These are phyloP conservation scores for Venturia carpophila DNA, from an alignment of 2,329 filamentous ascomycete species.

Conservation along the genomic window DNA sequence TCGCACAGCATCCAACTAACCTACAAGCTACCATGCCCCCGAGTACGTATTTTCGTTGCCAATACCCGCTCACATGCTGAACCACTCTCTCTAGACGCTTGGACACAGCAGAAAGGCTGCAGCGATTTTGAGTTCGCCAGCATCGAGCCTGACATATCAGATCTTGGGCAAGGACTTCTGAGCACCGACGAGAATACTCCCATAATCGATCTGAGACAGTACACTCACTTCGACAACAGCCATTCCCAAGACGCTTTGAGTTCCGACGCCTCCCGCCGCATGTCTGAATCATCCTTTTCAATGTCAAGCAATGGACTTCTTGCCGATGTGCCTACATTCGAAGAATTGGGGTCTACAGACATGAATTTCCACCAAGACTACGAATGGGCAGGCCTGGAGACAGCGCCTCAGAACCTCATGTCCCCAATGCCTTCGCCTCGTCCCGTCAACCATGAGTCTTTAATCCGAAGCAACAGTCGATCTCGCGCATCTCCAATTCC, in stretches of 20 bases:
- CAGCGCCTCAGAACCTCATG: slow-evolving; percentile 61
- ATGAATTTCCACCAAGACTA: slow-evolving; percentile 51
- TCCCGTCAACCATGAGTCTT: slow-evolving; percentile 48
- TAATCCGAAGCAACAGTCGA: slow-evolving; percentile 49
- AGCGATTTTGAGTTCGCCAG: slow-evolving; percentile 33
- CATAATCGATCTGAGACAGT: slow-evolving; percentile 35
- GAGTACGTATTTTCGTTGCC: background rate
- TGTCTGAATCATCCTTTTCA: slow-evolving; percentile 67
- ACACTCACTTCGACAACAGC: slow-evolving; percentile 26
- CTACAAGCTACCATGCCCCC: slow-evolving; percentile 12
- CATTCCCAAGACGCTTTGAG: slow-evolving; percentile 29
- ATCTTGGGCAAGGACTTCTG: slow-evolving; percentile 32
- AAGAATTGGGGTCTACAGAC: slow-evolving; percentile 64
- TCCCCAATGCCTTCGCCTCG: slow-evolving; percentile 67
- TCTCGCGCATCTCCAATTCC: slow-evolving; percentile 66
- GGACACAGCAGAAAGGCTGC: slow-evolving; percentile 32
- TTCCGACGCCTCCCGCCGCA: slow-evolving; percentile 50
- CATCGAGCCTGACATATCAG: slow-evolving; percentile 32
- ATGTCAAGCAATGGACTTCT: slow-evolving; percentile 55
- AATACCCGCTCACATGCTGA: slow-evolving; percentile 4
- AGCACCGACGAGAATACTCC: slow-evolving; percentile 34
- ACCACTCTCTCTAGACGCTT: slow-evolving; percentile 25
- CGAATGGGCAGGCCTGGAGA: slow-evolving; percentile 54
- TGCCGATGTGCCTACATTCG: slow-evolving; percentile 62
- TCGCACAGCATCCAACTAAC: slow-evolving; percentile 13